These are phyloP conservation scores for Syzygium grande DNA, from an alignment of 345 rosid species.

Conservation along the genomic window DNA sequence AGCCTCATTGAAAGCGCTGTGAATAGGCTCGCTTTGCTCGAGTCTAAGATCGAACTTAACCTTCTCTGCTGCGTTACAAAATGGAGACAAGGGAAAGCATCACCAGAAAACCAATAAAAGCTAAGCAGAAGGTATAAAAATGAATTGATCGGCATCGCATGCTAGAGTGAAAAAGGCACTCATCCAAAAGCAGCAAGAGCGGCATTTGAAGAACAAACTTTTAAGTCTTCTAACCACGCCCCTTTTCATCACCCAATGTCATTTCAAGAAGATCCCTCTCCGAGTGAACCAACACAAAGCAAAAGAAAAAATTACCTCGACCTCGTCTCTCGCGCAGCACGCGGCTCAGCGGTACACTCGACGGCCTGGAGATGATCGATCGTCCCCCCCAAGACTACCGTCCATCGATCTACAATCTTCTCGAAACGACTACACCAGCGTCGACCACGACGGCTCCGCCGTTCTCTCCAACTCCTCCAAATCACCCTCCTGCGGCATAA, in stretches of 20 bases:
- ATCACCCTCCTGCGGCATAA: slow-evolving; percentile 38
- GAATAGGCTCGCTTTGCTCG: slow-evolving; percentile 68
- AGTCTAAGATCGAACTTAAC: slow-evolving; percentile 63
- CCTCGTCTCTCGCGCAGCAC: too few relatives aligned
- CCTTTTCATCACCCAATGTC: not conserved
- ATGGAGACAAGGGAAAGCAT: not conserved
- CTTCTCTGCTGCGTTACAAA: slow-evolving; percentile 45
- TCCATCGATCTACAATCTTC: slow-evolving; percentile 58
- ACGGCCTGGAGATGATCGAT: slow-evolving; percentile 74
- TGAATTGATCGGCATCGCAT: not conserved
- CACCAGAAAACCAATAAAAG: not conserved
- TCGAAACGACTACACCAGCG: slow-evolving; percentile 80
- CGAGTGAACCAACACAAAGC: not conserved
- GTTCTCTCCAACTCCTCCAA: slow-evolving; percentile 59
- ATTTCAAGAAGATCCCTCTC: not conserved
- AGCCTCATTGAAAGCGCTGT: slow-evolving; percentile 65
- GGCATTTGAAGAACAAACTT: not conserved
- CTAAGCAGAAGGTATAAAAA: too few relatives aligned
- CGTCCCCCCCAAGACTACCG: slow-evolving; percentile 66
- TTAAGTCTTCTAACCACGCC: not conserved
- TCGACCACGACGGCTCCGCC: slow-evolving; percentile 79
- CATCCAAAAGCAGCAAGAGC: not conserved
- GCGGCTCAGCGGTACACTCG: too few relatives aligned
- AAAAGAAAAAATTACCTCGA: too few relatives aligned
- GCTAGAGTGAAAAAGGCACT: not conserved